Evolutionary conservation across 2,329 filamentous ascomycete genomes (phyloP).

Genomic region (Pseudogymnoascus sp.): DNA sequence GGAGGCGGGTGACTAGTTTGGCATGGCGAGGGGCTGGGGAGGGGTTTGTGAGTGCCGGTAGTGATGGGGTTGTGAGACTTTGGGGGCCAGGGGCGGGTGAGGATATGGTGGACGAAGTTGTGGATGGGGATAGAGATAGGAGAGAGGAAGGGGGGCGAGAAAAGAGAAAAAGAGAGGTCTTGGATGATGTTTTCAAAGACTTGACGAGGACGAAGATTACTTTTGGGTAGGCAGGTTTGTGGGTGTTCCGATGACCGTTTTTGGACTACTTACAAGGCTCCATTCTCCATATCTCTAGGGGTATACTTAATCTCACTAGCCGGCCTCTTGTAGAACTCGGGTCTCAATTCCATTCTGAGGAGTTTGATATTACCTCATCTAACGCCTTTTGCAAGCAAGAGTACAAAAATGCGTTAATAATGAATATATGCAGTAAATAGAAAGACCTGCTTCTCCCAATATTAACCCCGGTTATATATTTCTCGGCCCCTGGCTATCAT

Average conservation of each 20-base stretch:
- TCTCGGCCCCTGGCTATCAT: background rate
- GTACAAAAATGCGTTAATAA: too few relatives aligned
- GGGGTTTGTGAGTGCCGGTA: conserved; percentile 71
- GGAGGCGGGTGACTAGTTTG: conserved; percentile 64
- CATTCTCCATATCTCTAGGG: background rate
- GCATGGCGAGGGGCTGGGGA: conserved; percentile 63
- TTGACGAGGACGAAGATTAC: conserved; percentile 66
- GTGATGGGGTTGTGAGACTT: conserved; percentile 73
- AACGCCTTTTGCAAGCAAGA: too few relatives aligned
- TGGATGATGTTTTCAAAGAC: conserved; percentile 73
- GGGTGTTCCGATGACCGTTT: background rate
- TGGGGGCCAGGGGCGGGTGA: conserved; percentile 61
- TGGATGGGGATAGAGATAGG: conserved; percentile 25
- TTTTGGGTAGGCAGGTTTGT: conserved; percentile 35
- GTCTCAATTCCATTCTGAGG: background rate
- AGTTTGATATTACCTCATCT: too few relatives aligned
- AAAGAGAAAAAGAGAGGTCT: conserved; percentile 65
- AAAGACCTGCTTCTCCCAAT: too few relatives aligned
- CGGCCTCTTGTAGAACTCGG: background rate
- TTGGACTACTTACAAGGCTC: too few relatives aligned
- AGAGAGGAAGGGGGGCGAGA: conserved; percentile 43
- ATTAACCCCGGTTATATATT: too few relatives aligned
- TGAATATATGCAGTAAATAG: too few relatives aligned
- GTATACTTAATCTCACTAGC: background rate
- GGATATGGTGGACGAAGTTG: conserved; percentile 41